Evolutionary conservation across 2,329 filamentous ascomycete species (phyloP).

Genomic region (Exophiala oligosperma): DNA sequence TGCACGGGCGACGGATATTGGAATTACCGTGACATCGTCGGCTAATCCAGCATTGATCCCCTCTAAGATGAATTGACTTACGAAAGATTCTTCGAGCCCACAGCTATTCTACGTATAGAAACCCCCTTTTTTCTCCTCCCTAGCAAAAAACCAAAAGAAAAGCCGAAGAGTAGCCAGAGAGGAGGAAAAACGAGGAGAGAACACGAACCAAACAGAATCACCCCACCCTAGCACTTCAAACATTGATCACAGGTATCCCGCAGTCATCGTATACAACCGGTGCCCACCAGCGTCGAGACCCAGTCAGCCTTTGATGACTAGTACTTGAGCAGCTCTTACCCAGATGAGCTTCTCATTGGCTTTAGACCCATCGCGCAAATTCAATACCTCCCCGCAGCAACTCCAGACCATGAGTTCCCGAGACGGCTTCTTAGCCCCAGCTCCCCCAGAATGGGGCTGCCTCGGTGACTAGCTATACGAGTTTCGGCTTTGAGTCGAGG

Average conservation of each 20-base stretch:
- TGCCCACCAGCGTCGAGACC: conserved; percentile 3
- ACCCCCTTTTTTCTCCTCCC: no score
- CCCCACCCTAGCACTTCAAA: no score
- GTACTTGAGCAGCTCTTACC: conserved; percentile 3
- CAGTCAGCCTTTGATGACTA: conserved; percentile 3
- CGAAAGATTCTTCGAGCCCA: no score
- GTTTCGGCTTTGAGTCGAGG: conserved; percentile 5
- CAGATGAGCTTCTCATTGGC: conserved; percentile 4
- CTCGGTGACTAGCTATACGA: conserved; percentile 4
- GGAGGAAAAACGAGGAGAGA: no score
- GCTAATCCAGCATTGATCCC: no score
- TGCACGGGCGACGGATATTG: no score
- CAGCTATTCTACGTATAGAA: no score
- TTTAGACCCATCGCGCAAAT: conserved; percentile 1
- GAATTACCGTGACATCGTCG: no score
- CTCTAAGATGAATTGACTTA: no score
- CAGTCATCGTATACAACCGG: conserved; percentile 4
- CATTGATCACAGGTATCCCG: conserved; percentile 4
- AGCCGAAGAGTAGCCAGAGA: no score
- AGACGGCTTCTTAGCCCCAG: conserved; percentile 5
- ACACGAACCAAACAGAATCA: no score
- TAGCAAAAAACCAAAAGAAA: no score
- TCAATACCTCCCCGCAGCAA: conserved; percentile 3
- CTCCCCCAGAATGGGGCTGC: conserved; percentile 5
- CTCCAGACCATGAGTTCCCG: conserved; percentile 3